Percentiles rank a stretch among this genome's conserved stretches.
These are phyloP conservation scores for Yamadazyma scolyti DNA, from an alignment of 805 yeast species.

Conservation along the genomic window DNA sequence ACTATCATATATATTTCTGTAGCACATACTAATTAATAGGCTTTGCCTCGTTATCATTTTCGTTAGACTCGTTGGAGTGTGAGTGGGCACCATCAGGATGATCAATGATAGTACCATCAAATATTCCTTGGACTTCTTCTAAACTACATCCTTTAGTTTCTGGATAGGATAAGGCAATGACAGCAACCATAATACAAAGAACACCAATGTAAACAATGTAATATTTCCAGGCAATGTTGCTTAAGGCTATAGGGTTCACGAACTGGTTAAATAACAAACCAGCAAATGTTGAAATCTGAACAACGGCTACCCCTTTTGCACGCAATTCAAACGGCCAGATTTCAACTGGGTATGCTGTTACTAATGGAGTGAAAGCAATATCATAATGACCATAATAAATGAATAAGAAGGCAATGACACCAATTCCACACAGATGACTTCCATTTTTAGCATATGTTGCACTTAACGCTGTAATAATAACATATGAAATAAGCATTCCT, in stretches of 20 bases:
- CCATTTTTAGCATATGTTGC: conserved; percentile 16
- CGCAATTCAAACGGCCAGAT: conserved; percentile 12
- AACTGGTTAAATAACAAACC: conserved; percentile 13
- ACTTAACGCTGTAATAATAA: conserved; percentile 23
- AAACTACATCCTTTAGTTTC: conserved; percentile 31
- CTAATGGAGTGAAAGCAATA: conserved; percentile 13
- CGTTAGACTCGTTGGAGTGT: too few species aligned
- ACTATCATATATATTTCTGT: too few species aligned
- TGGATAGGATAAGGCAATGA: conserved; percentile 25
- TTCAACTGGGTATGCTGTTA: conserved; percentile 14
- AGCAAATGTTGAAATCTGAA: conserved; percentile 19
- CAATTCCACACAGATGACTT: conserved; percentile 8
- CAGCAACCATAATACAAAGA: conserved; percentile 21
- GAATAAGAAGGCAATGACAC: conserved; percentile 14
- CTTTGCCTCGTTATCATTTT: too few species aligned
- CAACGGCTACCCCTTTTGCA: conserved; percentile 14
- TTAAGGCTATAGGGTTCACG: conserved; percentile 16
- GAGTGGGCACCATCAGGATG: too few species aligned
- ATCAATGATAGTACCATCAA: too few species aligned
- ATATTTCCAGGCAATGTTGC: conserved; percentile 16
- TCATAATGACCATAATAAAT: conserved; percentile 14
- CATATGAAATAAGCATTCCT: conserved; percentile 22
- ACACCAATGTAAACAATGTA: conserved; percentile 13
- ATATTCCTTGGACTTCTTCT: conserved; percentile 30
- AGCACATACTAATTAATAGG: too few species aligned